phyloP scores from a whole-genome alignment of 805 yeast genomes.

The Wickerhamiella brachini region DNA sequence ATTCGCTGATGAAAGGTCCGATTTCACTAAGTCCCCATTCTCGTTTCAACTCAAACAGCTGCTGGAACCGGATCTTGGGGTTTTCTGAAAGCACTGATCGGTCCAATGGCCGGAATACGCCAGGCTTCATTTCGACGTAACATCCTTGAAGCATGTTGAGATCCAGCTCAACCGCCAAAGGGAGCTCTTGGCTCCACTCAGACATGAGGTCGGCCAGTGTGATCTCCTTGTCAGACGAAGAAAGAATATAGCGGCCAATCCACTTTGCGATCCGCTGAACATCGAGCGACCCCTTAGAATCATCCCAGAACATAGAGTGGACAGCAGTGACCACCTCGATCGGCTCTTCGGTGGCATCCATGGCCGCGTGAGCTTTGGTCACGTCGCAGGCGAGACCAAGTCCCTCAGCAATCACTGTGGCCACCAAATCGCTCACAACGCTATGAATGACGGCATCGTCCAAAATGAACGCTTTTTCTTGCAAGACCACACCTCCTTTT shows the following conservation, averaged over 20 bases:
- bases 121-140: constrained; percentile 34
- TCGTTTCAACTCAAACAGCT: constrained; percentile 39
- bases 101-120: constrained; percentile 41
- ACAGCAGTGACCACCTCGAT: constrained; percentile 36
- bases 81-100: constrained; percentile 35
- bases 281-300: constrained; percentile 29
- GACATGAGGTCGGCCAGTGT: constrained; percentile 31
- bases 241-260: constrained; percentile 48
- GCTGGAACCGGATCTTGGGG: constrained; percentile 35
- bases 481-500: constrained; percentile 41
- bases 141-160: constrained; percentile 41
- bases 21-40: constrained; percentile 52
- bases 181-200: constrained; percentile 28
- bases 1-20: constrained; percentile 46
- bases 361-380: background rate
- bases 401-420: constrained; percentile 14
- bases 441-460: constrained; percentile 14
- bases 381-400: background rate
- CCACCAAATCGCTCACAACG: constrained; percentile 18
- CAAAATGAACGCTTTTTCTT: constrained; percentile 31
- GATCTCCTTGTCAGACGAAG: constrained; percentile 24
- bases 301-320: constrained; percentile 31
- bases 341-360: constrained; percentile 23
- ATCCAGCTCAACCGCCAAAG: constrained; percentile 47
- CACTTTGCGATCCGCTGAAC: constrained; percentile 36